Evolutionary conservation across 31 red algal species (phyloP).

Genomic region (Odonthalia washingtoniensis): DNA sequence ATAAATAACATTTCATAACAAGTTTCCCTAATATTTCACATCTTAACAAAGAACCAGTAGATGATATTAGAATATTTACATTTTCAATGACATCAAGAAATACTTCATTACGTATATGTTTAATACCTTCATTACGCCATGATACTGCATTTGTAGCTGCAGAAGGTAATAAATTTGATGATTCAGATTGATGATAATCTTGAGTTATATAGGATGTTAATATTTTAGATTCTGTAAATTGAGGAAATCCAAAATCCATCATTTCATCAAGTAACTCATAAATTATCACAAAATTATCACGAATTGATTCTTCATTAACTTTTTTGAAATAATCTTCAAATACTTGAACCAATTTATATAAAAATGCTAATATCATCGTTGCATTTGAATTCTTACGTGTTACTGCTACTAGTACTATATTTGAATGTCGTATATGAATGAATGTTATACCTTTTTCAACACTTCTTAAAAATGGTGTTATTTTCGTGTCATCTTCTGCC

Average conservation of each 20-base stretch:
- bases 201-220: slow-evolving; percentile 91
- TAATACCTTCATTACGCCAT: slow-evolving; percentile 97
- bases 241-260: slow-evolving; percentile 99
- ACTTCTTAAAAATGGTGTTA: slow-evolving; percentile 78
- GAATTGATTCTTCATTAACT: slow-evolving; percentile 96
- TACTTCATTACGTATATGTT: slow-evolving; percentile 94
- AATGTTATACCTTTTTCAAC: slow-evolving; percentile 76
- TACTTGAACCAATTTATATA: slow-evolving; percentile 89
- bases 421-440: slow-evolving; percentile 83
- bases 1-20: slow-evolving; percentile 94
- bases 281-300: slow-evolving; percentile 99
- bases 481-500: slow-evolving; percentile 84
- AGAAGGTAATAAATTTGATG: slow-evolving; percentile 56
- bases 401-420: slow-evolving; percentile 92
- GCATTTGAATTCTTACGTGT: slow-evolving; percentile 83
- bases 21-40: slow-evolving; percentile 91
- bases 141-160: slow-evolving; percentile 96
- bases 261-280: slow-evolving; percentile 99
- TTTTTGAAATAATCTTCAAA: slow-evolving; percentile 91
- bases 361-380: slow-evolving; percentile 88
- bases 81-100: slow-evolving; percentile 99
- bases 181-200: slow-evolving; percentile 67
- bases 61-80: slow-evolving; percentile 92
- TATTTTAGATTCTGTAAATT: slow-evolving; percentile 93
- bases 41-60: slow-evolving; percentile 82